Evolutionary conservation across 495 filamentous ascomycete genomes (phyloP).

Genomic region (Neurospora sp.): DNA sequence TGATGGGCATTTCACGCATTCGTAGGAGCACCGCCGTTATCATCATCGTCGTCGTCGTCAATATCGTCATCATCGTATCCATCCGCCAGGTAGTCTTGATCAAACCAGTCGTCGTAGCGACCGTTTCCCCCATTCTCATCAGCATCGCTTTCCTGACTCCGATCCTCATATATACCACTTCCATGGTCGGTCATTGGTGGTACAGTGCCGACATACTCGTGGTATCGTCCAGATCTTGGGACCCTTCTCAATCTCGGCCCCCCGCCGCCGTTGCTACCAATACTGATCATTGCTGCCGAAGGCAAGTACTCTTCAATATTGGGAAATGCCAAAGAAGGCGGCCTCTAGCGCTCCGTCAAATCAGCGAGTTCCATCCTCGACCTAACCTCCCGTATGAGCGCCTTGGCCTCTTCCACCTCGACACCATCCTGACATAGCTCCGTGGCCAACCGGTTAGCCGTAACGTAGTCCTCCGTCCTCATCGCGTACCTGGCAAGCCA

Average conservation of each 20-base stretch:
- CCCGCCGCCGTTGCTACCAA: neutral
- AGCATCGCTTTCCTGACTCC: neutral
- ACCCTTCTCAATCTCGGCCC: neutral
- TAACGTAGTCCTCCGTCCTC: slow-evolving; percentile 56
- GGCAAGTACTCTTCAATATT: neutral
- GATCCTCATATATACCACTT: neutral
- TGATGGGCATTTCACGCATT: neutral
- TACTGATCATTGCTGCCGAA: neutral
- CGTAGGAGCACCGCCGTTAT: neutral
- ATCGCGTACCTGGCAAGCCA: slow-evolving; percentile 86
- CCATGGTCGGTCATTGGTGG: neutral
- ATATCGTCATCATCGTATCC: neutral
- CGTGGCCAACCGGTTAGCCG: slow-evolving; percentile 71
- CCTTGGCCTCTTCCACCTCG: slow-evolving; percentile 97
- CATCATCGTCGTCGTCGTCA: neutral
- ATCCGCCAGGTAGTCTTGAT: neutral
- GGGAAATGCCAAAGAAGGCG: slow-evolving; percentile 4
- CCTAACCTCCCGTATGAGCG: slow-evolving; percentile 79
- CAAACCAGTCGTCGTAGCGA: neutral
- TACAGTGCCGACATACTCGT: neutral
- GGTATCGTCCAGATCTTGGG: neutral
- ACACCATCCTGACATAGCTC: slow-evolving; percentile 94
- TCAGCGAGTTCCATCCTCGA: slow-evolving; percentile 58
- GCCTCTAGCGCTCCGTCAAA: slow-evolving; percentile 21
- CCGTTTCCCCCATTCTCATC: neutral